Base-by-base conservation (phyloP, 176 grass and related monocot genomes). In the Stipa capillata region DNA sequence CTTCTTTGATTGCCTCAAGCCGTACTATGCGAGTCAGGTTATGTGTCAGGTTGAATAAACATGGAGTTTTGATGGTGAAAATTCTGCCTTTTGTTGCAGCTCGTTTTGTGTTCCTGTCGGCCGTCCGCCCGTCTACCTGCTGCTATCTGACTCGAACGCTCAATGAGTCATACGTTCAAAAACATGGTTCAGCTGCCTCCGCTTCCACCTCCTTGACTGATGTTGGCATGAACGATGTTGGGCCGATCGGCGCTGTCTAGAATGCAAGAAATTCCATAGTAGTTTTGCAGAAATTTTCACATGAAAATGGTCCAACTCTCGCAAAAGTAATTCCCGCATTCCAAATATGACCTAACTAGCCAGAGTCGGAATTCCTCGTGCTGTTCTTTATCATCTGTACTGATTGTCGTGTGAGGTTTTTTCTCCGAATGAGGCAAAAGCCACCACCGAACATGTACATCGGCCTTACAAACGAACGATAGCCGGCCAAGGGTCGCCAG, bases 1-100 rank as follows among this genome's bases (percentile, higher is more conserved):
- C 71, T 49, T 91, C 51, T 94, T 84, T 24, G 82, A 94, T 31
- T 80, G 74, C 82, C 62, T 94, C 31, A 86, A 91, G 88, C 91
- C 82, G 65, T 91, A 91, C 82, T 94, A 94, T 44, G 12, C 10
- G 3, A 7, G 33, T 1, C 18, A 11, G 55, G 5, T 15, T 33
- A 41, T 40, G 72, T 18, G 61, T 25, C 27, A 7, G 31, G 69
- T 11, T 0, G 21, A 85, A 64, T 79, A 85, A 85, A 28, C 21
- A 0, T 65, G 25, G 65, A 44, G 4, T 27, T 82, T 56, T 32
- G 53, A 31, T 57, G 27, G 13, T 72, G 4, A 73, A 53, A 31
- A 8, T 31, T 20, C n/a, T 4, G 60, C 43, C 43, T 24, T 45
- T 1, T 28, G 12, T 32, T 48, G 39, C 41, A 9, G n/a, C 4